Evolutionary conservation across 2,329 filamentous ascomycete genomes (phyloP), one percentile per base, ranked within the genome.

Genomic region (Fusarium piperis): DNA sequence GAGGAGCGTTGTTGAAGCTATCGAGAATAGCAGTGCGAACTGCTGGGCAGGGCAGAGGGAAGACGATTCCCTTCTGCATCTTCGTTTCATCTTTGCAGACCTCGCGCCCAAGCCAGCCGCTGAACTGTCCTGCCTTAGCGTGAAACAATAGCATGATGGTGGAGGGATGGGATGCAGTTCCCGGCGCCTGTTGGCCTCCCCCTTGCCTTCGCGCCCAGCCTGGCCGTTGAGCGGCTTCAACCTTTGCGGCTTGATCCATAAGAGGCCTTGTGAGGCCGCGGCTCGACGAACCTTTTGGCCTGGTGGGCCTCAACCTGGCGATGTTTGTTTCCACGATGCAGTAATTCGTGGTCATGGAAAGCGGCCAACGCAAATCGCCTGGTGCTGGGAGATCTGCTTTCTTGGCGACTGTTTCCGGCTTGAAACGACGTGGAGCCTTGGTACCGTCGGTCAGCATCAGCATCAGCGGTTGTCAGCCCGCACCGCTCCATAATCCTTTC

Each of bases 81-180:
- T 41, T 35, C 44, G 65, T 71, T 69, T 69, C 62, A 71, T 62
- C 56, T 64, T 46, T 28, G 33, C 46, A 51, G 35, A 52, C 44
- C 28, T 30, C 35, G 28, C 32, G 60, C 58, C 55, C 56, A 65
- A 51, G 41, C 44, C 60, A 62, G 36, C 16, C 38, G 61, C 52
- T 64, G 59, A 46, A 32, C 51, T 59, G 62, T 36, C 48, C 52
- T 36, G 32, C 64, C 57, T 67, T 70, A 69, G 68, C 67, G 74
- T 68, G 72, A 75, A 75, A 76, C 66, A 64, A 48, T 63, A 59
- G 64, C 61, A 61, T 30, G 32, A 55, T 62, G 9, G 51, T 36
- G 32, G 51, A 36, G 20, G 28, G 11, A 39, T 48, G 30, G 51
- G 38, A 51, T 58, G 41, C 30, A 62, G 32, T 51, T 62, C 57